phyloP scores from a whole-genome alignment of 805 yeast species.

The Ogataea kodamae region DNA sequence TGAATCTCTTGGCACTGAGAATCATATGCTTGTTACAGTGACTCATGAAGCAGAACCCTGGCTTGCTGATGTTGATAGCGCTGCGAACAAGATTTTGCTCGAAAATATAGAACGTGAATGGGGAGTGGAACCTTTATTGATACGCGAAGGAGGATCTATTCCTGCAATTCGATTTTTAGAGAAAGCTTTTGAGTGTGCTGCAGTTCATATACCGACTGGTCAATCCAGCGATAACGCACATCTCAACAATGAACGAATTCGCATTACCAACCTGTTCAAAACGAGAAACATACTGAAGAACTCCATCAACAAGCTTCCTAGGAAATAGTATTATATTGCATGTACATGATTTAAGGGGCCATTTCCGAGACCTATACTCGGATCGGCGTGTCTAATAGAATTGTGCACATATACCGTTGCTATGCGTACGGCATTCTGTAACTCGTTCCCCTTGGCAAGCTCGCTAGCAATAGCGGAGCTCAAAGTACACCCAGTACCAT shows the following conservation, averaged over 20 bases:
- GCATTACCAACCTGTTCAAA: slow-evolving; percentile 74
- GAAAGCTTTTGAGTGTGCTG: slow-evolving; percentile 77
- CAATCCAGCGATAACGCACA: slow-evolving; percentile 95
- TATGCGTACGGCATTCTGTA: slow-evolving; percentile 48
- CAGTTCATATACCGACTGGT: slow-evolving; percentile 95
- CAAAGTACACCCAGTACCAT: slow-evolving; percentile 87
- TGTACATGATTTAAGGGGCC: slow-evolving; percentile 70
- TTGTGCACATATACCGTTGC: slow-evolving; percentile 64
- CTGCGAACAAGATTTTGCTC: slow-evolving; percentile 64
- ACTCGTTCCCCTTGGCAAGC: slow-evolving; percentile 49
- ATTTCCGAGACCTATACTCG: slow-evolving; percentile 46
- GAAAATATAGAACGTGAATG: slow-evolving; percentile 66
- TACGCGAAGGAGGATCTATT: slow-evolving; percentile 96
- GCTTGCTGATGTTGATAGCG: slow-evolving; percentile 82
- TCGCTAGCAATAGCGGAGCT: slow-evolving; percentile 76
- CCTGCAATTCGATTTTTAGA: slow-evolving; percentile 87
- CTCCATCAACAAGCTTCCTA: slow-evolving; percentile 44
- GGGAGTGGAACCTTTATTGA: slow-evolving; percentile 77
- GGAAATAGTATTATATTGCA: slow-evolving; percentile 8
- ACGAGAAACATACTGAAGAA: slow-evolving; percentile 61
- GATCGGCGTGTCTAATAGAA: slow-evolving; percentile 47
- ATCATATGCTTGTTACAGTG: slow-evolving; percentile 56
- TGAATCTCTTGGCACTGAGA: slow-evolving; percentile 49
- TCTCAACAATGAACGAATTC: slow-evolving; percentile 77
- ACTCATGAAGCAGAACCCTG: slow-evolving; percentile 93